Percentiles rank a stretch among this genome's conserved stretches.
Conservation (phyloP, 2,329 filamentous ascomycete species). For the Parafenestella ontariensis region DNA sequence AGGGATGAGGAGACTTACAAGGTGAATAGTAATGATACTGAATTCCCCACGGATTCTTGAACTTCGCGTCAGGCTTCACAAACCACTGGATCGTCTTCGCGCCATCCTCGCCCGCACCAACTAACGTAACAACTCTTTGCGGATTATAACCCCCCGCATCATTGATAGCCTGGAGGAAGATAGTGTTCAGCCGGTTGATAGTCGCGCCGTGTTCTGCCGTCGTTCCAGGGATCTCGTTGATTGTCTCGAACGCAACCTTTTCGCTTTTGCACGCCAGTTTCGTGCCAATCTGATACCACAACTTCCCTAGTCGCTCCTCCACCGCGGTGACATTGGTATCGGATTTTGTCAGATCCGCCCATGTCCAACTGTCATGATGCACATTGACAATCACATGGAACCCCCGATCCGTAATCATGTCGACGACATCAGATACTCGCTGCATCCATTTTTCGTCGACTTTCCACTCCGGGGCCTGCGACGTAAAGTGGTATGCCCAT, state of each 20-base stretch:
- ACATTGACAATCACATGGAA: slow-evolving; percentile 65
- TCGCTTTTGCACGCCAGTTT: slow-evolving; percentile 63
- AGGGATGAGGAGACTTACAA: slow-evolving; percentile 48
- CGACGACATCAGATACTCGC: slow-evolving; percentile 64
- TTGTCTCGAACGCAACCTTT: slow-evolving; percentile 63
- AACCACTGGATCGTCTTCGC: slow-evolving; percentile 64
- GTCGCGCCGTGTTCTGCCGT: slow-evolving; percentile 59
- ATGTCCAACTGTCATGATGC: slow-evolving; percentile 67
- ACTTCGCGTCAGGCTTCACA: slow-evolving; percentile 53
- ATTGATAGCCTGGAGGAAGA: slow-evolving; percentile 63
- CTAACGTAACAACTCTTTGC: slow-evolving; percentile 63
- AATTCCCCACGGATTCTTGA: slow-evolving; percentile 64
- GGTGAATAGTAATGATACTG: slow-evolving; percentile 69
- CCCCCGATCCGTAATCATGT: slow-evolving; percentile 60
- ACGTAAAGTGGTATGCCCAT: slow-evolving; percentile 64
- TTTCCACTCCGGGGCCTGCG: slow-evolving; percentile 60
- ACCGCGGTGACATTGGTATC: slow-evolving; percentile 60
- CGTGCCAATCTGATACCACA: slow-evolving; percentile 66
- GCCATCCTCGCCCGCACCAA: slow-evolving; percentile 60
- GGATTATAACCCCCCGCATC: slow-evolving; percentile 64
- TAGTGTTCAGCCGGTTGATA: slow-evolving; percentile 63
- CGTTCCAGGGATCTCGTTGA: slow-evolving; percentile 65
- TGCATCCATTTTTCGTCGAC: slow-evolving; percentile 64
- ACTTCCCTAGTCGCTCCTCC: slow-evolving; percentile 62
- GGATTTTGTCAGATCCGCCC: slow-evolving; percentile 60